Evolutionary conservation across 1,284 basidiomycete species (phyloP), one percentile per base, ranked within the genome.

Genomic region (Cystobasidiaceae sp.): DNA sequence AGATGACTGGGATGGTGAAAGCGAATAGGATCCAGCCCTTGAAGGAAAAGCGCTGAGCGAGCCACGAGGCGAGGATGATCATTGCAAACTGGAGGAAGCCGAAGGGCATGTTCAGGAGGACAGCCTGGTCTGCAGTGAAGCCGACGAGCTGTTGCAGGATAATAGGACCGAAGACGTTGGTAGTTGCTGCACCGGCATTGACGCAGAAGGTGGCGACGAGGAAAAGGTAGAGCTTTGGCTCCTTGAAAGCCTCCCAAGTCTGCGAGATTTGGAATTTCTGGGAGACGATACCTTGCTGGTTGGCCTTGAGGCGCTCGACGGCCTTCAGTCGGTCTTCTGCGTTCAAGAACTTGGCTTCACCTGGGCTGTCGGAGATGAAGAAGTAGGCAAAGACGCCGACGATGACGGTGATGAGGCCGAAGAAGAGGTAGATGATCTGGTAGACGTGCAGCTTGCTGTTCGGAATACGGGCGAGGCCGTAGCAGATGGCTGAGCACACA

Each of bases 61-160:
- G 52, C 43, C 52, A 64, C 7, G 46, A 51, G 9, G 61, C 46
- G 43, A 64, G 39, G 19, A 64, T 46, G 43, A 64, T 64, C 51
- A 56, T 56, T n/a, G 51, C 43, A 43, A 55, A 64, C 48, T 64
- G 61, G 8, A 64, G 61, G 52, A 55, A 54, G 34, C 78, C 78
- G 64, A 78, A 78, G 0, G 77, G 77, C 70, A 77, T 78, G 74
- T 78, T 78, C 68, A 79, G 75, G 11, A 79, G 71, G 2, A 74
- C 69, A 13, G 74, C 71, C 33, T 71, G 68, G 60, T 71, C 66
- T 48, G 71, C 39, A 54, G 73, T 71, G 69, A 76, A 76, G 7
- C 76, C 76, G 52, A 77, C 72, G 30, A 73, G 69, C 43, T 71
- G 21, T 25, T 64, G 61, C 66, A 78, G 74, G 55, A 78, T 73